Evolutionary conservation across 139 green algal species (phyloP).

Genomic region (Picochlorum sp.): DNA sequence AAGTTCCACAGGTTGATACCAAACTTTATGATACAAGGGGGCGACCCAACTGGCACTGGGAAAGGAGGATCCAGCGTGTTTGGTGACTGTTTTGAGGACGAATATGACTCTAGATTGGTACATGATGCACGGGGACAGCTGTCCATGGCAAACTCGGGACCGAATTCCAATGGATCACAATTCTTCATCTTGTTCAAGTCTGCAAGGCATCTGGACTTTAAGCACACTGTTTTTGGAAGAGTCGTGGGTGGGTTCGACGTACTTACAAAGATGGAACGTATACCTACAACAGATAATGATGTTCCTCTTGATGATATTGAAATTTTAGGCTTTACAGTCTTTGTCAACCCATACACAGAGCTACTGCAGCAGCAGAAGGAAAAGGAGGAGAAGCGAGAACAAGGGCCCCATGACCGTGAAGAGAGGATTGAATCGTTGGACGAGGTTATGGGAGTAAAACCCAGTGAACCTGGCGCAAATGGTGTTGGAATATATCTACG

Average conservation of each 20-base stretch:
- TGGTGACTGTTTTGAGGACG: conserved; percentile 67
- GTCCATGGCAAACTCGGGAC: conserved; percentile 89
- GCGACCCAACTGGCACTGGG: conserved; percentile 93
- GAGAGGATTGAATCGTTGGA: not conserved
- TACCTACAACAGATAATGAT: conserved; percentile 78
- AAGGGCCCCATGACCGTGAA: not conserved
- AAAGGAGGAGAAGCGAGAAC: conserved; percentile 11
- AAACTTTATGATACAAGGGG: conserved; percentile 96
- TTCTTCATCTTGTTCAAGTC: conserved; percentile 85
- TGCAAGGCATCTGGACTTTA: conserved; percentile 86
- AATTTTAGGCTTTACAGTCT: conserved; percentile 73
- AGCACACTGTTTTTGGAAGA: conserved; percentile 83
- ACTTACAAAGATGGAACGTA: conserved; percentile 74
- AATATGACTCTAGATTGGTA: conserved; percentile 55
- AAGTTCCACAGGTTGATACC: conserved; percentile 88
- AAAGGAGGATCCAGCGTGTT: conserved; percentile 89
- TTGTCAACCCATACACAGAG: conserved; percentile 89
- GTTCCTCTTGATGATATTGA: conserved; percentile 61
- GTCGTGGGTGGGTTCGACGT: conserved; percentile 80
- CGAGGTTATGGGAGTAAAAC: not conserved
- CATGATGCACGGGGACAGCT: conserved; percentile 77
- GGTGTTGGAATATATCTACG: too few species aligned
- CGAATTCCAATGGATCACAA: conserved; percentile 63
- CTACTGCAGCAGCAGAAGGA: conserved; percentile 62
- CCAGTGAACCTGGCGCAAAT: not conserved